Conservation (phyloP, 345 rosid species). For the Gossypioides kirkii region DNA sequence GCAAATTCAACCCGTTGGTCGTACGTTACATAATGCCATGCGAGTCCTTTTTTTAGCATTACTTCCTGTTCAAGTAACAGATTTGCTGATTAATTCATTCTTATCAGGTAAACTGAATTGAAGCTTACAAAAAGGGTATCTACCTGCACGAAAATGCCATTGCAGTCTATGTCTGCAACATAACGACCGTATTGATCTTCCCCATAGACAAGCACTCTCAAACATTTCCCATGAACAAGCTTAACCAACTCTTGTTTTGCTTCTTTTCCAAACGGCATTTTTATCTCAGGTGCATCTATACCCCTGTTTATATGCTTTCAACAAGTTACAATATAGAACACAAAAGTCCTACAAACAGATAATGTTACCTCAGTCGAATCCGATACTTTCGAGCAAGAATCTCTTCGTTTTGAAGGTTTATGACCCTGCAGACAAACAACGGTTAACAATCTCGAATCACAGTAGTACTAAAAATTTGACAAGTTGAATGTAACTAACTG, state of each 20-base stretch:
- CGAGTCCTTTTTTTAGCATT: conserved; percentile 79
- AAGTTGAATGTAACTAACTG: conserved; percentile 32
- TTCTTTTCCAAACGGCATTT: conserved; percentile 73
- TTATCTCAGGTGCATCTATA: conserved; percentile 80
- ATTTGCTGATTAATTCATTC: background rate
- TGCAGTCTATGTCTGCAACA: conserved; percentile 74
- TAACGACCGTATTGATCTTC: conserved; percentile 65
- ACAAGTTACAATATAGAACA: conserved; percentile 1
- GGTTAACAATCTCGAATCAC: background rate
- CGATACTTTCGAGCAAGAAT: conserved; percentile 73
- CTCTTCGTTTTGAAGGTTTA: conserved; percentile 43
- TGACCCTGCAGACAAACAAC: conserved; percentile 28
- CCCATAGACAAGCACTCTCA: conserved; percentile 55
- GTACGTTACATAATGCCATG: conserved; percentile 72
- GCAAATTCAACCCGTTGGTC: conserved; percentile 43
- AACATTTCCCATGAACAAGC: conserved; percentile 56
- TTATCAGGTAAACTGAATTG: background rate
- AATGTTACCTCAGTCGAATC: conserved; percentile 53
- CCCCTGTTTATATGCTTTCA: conserved; percentile 44
- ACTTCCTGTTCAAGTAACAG: conserved; percentile 37
- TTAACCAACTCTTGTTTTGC: conserved; percentile 57
- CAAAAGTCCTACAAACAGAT: background rate
- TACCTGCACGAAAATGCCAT: conserved; percentile 67
- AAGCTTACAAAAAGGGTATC: conserved; percentile 21
- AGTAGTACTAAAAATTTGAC: background rate